Evolutionary conservation across 148 eudicot genomes (phyloP).

Genomic region (Amaranthus cruentus): DNA sequence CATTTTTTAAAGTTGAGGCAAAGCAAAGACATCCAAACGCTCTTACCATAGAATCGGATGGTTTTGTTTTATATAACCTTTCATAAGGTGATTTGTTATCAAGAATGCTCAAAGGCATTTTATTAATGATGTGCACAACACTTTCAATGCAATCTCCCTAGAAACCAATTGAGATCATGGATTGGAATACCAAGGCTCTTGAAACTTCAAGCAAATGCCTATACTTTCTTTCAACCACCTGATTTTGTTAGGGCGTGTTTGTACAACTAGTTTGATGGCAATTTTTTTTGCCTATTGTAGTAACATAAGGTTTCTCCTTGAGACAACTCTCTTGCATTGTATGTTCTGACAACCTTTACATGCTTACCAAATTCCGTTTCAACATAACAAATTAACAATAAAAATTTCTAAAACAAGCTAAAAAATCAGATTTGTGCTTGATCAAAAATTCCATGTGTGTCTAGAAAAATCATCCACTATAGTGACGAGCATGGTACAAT

Average conservation of each 20-base stretch:
- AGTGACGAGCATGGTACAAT: neutral
- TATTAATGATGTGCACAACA: neutral
- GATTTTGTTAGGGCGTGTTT: neutral
- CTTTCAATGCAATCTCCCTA: neutral
- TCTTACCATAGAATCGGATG: neutral
- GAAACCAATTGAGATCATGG: neutral
- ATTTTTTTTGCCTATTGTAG: neutral
- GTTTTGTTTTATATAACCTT: neutral
- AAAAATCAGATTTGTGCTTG: too few species aligned
- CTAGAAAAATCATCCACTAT: neutral
- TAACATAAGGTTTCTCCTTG: neutral
- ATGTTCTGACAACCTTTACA: neutral
- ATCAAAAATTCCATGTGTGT: neutral
- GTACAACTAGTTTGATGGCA: neutral
- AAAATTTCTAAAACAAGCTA: too few species aligned
- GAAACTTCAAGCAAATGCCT: neutral
- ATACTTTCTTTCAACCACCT: neutral
- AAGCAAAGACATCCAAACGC: neutral
- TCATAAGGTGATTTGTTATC: neutral
- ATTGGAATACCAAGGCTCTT: neutral
- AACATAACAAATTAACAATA: too few species aligned
- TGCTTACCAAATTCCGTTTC: neutral
- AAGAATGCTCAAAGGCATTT: neutral
- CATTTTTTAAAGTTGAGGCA: neutral
- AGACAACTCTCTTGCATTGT: too few species aligned